Percentiles rank a stretch among this genome's conserved stretches.
These are phyloP conservation scores for Aspergillus panamensis DNA, from an alignment of 495 filamentous ascomycete genomes.

Conservation along the genomic window DNA sequence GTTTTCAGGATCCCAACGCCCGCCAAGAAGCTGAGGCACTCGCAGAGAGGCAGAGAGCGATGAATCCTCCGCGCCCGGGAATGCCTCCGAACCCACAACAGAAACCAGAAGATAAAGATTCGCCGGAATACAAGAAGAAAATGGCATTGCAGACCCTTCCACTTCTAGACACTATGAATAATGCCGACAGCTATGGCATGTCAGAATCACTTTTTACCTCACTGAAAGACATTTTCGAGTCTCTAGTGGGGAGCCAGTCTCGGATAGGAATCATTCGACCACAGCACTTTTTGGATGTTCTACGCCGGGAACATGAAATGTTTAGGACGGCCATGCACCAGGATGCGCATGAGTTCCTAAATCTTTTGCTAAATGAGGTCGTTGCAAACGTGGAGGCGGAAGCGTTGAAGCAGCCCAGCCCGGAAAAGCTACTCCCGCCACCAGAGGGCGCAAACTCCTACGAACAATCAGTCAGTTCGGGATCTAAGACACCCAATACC, in stretches of 20 bases:
- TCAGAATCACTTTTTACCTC: conserved; percentile 90
- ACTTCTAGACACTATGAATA: conserved; percentile 76
- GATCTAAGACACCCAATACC: conserved; percentile 47
- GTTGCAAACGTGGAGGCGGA: conserved; percentile 89
- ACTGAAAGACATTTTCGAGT: conserved; percentile 94
- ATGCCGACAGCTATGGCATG: conserved; percentile 82
- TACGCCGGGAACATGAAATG: conserved; percentile 94
- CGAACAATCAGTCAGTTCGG: conserved; percentile 44
- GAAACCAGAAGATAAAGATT: conserved; percentile 74
- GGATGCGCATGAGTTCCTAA: conserved; percentile 96
- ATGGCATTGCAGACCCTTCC: conserved; percentile 83
- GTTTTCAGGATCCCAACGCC: conserved; percentile 45
- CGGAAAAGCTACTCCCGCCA: conserved; percentile 36
- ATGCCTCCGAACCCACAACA: conserved; percentile 54
- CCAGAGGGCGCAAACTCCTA: conserved; percentile 39
- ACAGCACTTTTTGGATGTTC: conserved; percentile 86
- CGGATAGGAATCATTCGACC: conserved; percentile 91
- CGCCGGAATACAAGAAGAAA: conserved; percentile 96
- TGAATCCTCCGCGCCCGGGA: conserved; percentile 40
- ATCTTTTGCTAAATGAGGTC: conserved; percentile 91
- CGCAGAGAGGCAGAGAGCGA: conserved; percentile 43
- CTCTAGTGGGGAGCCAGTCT: conserved; percentile 74
- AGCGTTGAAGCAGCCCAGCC: conserved; percentile 51
- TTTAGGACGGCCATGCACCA: conserved; percentile 96
- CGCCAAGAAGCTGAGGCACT: conserved; percentile 41